These are phyloP conservation scores for Purshia tridentata DNA, from an alignment of 306 rosid genomes.

Conservation along the genomic window DNA sequence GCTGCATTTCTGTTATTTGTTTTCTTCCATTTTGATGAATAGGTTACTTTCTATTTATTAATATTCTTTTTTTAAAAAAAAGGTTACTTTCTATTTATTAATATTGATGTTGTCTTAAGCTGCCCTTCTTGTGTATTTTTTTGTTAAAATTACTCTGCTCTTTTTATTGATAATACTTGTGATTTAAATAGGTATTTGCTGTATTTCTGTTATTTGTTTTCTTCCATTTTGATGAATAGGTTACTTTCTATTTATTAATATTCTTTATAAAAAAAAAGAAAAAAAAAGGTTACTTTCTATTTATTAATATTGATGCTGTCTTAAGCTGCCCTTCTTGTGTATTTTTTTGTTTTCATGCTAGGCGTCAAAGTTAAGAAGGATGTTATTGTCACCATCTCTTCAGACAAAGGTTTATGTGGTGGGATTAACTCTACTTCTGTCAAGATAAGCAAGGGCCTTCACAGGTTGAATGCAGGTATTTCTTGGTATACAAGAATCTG, in stretches of 20 bases:
- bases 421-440: constrained; percentile 97
- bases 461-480: constrained; percentile 72
- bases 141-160: neutral
- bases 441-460: constrained; percentile 79
- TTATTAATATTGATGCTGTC: neutral
- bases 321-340: constrained; percentile 23
- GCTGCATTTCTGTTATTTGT: neutral
- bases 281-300: too few species aligned
- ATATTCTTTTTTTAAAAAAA: too few species aligned
- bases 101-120: constrained; percentile 2
- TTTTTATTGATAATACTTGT: neutral
- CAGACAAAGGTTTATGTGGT: constrained; percentile 99
- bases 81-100: too few species aligned
- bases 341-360: constrained; percentile 31
- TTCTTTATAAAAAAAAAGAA: too few species aligned
- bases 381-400: constrained; percentile 77
- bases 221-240: neutral
- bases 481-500: constrained; percentile 13
- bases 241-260: neutral
- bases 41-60: neutral
- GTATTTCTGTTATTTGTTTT: neutral
- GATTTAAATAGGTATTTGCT: neutral
- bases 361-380: constrained; percentile 77
- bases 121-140: constrained; percentile 21
- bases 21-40: neutral